These are phyloP conservation scores for Lobosporangium transversale DNA, from an alignment of 192 early-diverging fungal species.

Conservation along the genomic window DNA sequence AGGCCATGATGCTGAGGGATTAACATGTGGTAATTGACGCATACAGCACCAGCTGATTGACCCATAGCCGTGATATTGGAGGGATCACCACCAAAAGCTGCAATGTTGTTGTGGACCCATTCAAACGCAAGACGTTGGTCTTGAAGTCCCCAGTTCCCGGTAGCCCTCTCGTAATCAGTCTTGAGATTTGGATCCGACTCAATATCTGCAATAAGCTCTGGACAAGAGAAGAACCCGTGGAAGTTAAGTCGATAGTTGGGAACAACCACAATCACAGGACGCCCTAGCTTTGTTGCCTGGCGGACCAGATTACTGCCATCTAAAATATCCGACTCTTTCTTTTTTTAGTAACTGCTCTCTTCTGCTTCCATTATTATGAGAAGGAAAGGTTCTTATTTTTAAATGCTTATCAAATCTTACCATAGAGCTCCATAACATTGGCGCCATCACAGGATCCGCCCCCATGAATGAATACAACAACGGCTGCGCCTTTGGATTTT, in stretches of 20 bases:
- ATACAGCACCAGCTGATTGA: conserved; percentile 26
- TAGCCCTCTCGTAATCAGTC: conserved; percentile 8
- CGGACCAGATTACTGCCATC: conserved; percentile 31
- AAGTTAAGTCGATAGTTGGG: conserved; percentile 63
- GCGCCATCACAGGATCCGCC: conserved; percentile 23
- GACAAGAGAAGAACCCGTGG: conserved; percentile 53
- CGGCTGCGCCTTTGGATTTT: not conserved
- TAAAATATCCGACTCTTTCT: too few relatives aligned
- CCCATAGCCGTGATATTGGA: conserved; percentile 25
- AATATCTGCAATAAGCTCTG: conserved; percentile 32
- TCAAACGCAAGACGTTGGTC: conserved; percentile 26
- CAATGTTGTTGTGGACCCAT: conserved; percentile 30
- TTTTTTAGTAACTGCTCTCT: too few relatives aligned
- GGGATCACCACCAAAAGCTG: conserved; percentile 15
- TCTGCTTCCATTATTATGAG: too few relatives aligned
- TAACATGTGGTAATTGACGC: conserved; percentile 35
- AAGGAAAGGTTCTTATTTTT: not conserved
- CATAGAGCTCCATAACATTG: conserved; percentile 29
- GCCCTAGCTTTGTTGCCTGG: conserved; percentile 15
- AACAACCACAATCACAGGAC: conserved; percentile 58
- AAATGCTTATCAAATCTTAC: conserved; percentile 5
- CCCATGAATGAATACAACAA: conserved; percentile 33
- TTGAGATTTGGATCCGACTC: not conserved
- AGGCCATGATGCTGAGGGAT: conserved; percentile 30
- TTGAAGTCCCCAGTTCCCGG: conserved; percentile 40